These are phyloP conservation scores for Trametes villosa DNA, from an alignment of 768 basidiomycete species.

Conservation along the genomic window DNA sequence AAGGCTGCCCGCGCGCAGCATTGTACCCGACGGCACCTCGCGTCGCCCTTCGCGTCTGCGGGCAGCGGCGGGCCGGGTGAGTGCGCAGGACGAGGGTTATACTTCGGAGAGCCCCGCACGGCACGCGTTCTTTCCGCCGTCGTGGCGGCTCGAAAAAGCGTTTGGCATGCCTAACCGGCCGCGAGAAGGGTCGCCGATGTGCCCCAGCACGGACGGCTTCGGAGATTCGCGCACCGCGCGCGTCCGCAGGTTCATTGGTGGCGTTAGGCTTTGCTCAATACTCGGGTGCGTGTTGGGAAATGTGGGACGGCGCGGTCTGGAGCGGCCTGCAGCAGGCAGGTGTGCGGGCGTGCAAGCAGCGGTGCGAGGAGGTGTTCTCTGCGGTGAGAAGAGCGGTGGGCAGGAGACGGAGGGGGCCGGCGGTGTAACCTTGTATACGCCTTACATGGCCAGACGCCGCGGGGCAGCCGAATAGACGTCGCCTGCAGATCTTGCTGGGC, in stretches of 20 bases:
- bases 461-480: conserved; percentile 13
- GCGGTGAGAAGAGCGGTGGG: background rate
- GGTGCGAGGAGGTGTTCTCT: background rate
- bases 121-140: conserved; percentile 2
- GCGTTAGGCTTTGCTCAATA: conserved; percentile 14
- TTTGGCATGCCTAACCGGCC: conserved; percentile 6
- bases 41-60: background rate
- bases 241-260: conserved; percentile 15
- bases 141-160: conserved; percentile 15
- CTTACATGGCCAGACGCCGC: conserved; percentile 2
- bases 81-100: background rate
- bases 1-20: background rate
- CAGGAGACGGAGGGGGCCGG: background rate
- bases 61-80: background rate
- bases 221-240: conserved; percentile 6
- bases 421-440: conserved; percentile 7
- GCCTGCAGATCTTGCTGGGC: conserved; percentile 12
- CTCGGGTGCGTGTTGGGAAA: background rate
- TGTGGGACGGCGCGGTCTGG: background rate
- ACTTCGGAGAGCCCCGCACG: background rate
- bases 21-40: background rate
- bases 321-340: background rate
- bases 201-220: conserved; percentile 1
- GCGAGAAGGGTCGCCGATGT: background rate
- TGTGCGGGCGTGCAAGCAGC: background rate